Evolutionary conservation across 2,329 filamentous ascomycete genomes (phyloP).

Genomic region (Penicillium italicum): DNA sequence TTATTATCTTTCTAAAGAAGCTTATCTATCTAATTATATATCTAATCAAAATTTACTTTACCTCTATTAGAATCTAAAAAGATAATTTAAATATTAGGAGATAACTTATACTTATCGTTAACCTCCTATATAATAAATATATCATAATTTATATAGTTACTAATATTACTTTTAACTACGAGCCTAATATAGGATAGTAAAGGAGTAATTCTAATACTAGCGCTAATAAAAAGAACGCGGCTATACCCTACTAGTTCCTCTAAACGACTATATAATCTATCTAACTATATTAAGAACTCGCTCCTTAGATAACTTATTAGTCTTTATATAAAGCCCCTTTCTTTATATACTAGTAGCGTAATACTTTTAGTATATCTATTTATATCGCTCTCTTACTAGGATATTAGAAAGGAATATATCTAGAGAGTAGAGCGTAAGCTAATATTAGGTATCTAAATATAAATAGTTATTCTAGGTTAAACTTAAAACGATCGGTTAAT

Average conservation of each 20-base stretch:
- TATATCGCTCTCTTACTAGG: conserved; percentile 17
- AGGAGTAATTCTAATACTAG: conserved; percentile 28
- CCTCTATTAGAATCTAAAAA: background rate
- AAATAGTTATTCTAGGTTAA: conserved; percentile 15
- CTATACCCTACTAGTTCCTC: conserved; percentile 22
- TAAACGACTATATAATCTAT: conserved; percentile 24
- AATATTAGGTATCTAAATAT: conserved; percentile 21
- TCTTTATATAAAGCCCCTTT: conserved; percentile 9
- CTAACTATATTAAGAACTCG: conserved; percentile 17
- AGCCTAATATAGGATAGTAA: conserved; percentile 28
- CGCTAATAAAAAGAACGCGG: conserved; percentile 30
- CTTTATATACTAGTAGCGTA: conserved; percentile 1
- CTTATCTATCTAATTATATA: conserved; percentile 13
- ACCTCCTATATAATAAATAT: conserved; percentile 14
- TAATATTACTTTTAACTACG: conserved; percentile 15
- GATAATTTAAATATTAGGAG: background rate
- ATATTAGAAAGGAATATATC: conserved; percentile 28
- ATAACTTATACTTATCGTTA: background rate
- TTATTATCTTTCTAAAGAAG: conserved; percentile 11
- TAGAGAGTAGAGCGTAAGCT: conserved; percentile 18
- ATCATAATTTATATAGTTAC: background rate
- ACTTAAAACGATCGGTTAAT: conserved; percentile 12
- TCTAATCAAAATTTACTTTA: conserved; percentile 14
- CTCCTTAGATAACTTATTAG: conserved; percentile 14
- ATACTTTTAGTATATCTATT: conserved; percentile 19